Base-by-base conservation (phyloP, 352 stramenopile genomes). In the Pythium aquatile region DNA sequence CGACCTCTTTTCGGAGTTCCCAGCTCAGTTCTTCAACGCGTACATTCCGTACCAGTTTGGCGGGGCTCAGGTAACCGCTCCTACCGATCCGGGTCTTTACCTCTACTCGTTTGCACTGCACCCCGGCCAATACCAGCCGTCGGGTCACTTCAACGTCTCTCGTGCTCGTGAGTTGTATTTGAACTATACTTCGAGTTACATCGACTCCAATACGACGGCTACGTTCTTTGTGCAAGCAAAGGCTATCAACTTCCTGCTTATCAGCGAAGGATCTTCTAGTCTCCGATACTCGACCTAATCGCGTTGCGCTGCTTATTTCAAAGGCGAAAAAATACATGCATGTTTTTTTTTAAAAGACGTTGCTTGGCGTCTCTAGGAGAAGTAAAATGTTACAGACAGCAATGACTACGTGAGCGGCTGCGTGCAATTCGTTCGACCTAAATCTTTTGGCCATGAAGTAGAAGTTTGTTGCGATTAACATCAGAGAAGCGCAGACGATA, bases 81-180 rank as follows among this genome's bases (percentile, higher is more conserved):
- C 46, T 53, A 53, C 46, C 24, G 46, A 53, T n/a, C 46, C 46
- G 9, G 46, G 46, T 53, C 46, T 53, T 20, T 53, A 53, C 24
- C 17, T 53, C 8, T 53, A 53, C 46, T 53, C 46, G 8, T 53
- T 53, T n/a, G 17, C 30, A 20, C 37, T 58, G 3, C 46, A 65
- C 26, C 52, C 58, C 16, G 30, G 10, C 33, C 10, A 46, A 6
- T 42, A 65, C 37, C 58, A 65, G 52, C 58, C 58, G 7, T 59
- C 44, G 9, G 58, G 58, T 30, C 58, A 65, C 37, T 65, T 65
- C 58, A 65, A 65, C 46, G 33, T 58, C 20, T 65, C 58, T 7
- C 42, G 58, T 35, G 58, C 58, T 35, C 58, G 58, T 24, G 58
- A 65, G 30, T 26, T 60, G 14, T 65, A 60, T 30, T 28, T 65